A percentile compares a stretch with the other conserved stretches of the same genome.
Conservation (phyloP, 176 grass and related monocot species). For the Rhynchospora breviuscula region DNA sequence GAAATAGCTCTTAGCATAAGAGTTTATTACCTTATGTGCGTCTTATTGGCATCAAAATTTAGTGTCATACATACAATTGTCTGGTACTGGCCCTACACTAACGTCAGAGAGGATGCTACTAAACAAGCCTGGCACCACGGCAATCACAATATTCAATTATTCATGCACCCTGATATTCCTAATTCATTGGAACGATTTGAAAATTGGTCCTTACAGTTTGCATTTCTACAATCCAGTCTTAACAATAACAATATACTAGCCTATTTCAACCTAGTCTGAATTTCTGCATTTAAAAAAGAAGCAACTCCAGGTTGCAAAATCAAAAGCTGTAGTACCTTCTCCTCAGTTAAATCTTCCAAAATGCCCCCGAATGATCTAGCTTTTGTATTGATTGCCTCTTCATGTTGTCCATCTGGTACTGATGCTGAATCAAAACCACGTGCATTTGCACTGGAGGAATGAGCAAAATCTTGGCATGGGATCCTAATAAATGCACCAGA, state of each 20-base stretch:
- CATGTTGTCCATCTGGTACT: slow-evolving; percentile 28
- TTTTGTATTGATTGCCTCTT: slow-evolving; percentile 36
- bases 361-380: slow-evolving; percentile 48
- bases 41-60: slow-evolving; percentile 10
- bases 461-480: slow-evolving; percentile 62
- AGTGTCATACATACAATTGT: neutral
- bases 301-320: neutral
- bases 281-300: neutral
- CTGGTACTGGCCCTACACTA: slow-evolving; percentile 3
- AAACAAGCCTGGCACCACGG: neutral
- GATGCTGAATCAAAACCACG: slow-evolving; percentile 21
- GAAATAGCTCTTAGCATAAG: neutral
- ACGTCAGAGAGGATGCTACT: neutral
- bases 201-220: neutral
- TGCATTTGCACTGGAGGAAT: slow-evolving; percentile 22
- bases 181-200: neutral
- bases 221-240: neutral
- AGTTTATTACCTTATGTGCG: slow-evolving; percentile 19
- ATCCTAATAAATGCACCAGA: slow-evolving; percentile 56
- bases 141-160: neutral
- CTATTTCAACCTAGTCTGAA: neutral
- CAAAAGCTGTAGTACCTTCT: slow-evolving; percentile 47
- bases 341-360: slow-evolving; percentile 26
- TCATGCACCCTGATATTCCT: neutral
- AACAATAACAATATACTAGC: neutral